phyloP scores from a whole-genome alignment of 176 grass and related monocot species.

The Aegilops bicornis region DNA sequence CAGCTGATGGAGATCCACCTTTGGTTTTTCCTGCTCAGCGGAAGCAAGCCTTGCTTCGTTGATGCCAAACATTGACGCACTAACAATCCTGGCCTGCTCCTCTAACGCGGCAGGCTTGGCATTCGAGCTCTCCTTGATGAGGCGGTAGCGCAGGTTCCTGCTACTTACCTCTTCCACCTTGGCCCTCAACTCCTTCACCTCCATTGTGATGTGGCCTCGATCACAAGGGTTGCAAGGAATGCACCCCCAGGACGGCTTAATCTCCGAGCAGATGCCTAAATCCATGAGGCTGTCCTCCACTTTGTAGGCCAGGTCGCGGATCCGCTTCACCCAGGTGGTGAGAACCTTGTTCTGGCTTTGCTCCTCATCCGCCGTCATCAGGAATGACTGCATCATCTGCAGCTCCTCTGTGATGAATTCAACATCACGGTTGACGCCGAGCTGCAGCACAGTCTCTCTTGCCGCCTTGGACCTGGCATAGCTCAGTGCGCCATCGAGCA shows the following conservation, averaged over 20 bases:
- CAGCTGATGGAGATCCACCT: not conserved
- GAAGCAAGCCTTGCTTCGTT: no score
- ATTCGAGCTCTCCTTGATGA: no score
- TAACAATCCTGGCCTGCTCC: no score
- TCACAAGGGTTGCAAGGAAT: no score
- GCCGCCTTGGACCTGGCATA: not conserved
- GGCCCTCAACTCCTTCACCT: no score
- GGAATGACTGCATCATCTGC: constrained; percentile 41
- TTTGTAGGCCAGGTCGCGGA: not conserved
- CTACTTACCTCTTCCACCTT: no score
- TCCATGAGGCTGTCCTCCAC: constrained; percentile 38
- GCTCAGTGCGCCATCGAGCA: not conserved
- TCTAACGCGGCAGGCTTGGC: no score
- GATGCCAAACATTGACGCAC: not conserved
- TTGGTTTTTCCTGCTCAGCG: not conserved
- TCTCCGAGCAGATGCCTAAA: not conserved
- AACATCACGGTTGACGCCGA: constrained; percentile 12
- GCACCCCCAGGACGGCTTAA: no score
- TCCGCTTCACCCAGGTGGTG: not conserved
- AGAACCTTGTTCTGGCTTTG: not conserved
- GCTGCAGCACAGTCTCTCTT: constrained; percentile 32
- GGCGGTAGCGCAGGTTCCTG: no score
- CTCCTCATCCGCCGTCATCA: not conserved
- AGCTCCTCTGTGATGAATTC: constrained; percentile 40
- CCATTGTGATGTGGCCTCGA: no score